Conservation (phyloP, 306 rosid genomes). For the Prunus salicina region DNA sequence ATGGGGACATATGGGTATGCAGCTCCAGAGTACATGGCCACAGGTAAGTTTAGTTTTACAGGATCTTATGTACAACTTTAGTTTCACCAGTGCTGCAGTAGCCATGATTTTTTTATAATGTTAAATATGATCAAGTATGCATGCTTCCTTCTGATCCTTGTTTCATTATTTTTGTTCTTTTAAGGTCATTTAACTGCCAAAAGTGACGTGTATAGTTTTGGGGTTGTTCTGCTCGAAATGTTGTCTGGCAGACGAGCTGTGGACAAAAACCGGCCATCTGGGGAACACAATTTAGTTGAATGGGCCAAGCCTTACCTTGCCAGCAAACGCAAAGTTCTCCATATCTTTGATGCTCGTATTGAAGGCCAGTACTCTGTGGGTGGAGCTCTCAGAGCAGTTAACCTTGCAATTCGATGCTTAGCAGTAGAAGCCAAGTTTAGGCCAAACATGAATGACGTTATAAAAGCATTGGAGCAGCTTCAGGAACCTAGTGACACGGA, state of each 20-base stretch:
- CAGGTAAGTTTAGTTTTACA: conserved; percentile 54
- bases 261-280: conserved; percentile 76
- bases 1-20: conserved; percentile 99
- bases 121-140: conserved; percentile 8
- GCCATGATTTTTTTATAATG: conserved; percentile 1
- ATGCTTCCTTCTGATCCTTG: conserved; percentile 23
- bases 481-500: conserved; percentile 36
- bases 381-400: conserved; percentile 59
- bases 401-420: conserved; percentile 66
- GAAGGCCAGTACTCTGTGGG: conserved; percentile 70
- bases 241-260: conserved; percentile 74
- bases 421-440: conserved; percentile 67
- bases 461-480: conserved; percentile 63
- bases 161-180: conserved; percentile 15
- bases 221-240: conserved; percentile 90
- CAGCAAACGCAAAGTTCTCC: conserved; percentile 68
- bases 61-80: not conserved
- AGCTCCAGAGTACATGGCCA: conserved; percentile 95
- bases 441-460: conserved; percentile 78
- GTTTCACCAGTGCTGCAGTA: not conserved
- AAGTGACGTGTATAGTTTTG: conserved; percentile 90
- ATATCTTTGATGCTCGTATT: conserved; percentile 74
- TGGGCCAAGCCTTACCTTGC: conserved; percentile 93
- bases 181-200: conserved; percentile 86
- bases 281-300: conserved; percentile 76